phyloP scores from a whole-genome alignment of 441 rosid species.

The Lepidium campestre region DNA sequence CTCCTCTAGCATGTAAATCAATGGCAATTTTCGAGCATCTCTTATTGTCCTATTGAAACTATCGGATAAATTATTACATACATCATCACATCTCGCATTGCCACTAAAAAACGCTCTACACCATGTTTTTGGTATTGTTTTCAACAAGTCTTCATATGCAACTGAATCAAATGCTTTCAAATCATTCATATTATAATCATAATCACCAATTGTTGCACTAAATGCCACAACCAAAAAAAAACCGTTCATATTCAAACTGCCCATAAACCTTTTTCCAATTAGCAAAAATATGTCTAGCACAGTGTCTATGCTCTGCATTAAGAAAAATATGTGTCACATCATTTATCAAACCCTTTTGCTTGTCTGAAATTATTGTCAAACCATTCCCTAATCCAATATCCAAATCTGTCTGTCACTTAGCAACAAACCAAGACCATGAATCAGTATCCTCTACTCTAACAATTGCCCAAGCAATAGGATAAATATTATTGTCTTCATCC shows the following conservation, averaged over 20 bases:
- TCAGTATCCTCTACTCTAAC: not conserved
- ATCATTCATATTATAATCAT: too few relatives aligned
- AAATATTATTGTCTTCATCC: not conserved
- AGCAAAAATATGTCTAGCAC: too few relatives aligned
- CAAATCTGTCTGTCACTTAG: not conserved
- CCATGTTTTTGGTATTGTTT: not conserved
- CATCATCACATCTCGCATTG: not conserved
- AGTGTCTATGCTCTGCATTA: too few relatives aligned
- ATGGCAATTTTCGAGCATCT: not conserved
- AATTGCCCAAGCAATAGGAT: too few relatives aligned
- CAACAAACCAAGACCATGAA: not conserved
- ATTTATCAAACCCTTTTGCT: not conserved
- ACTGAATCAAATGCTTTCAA: too few relatives aligned
- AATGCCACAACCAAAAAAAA: too few relatives aligned
- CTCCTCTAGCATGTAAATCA: not conserved
- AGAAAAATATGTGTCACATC: too few relatives aligned
- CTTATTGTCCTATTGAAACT: not conserved
- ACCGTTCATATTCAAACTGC: too few relatives aligned
- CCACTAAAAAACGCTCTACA: not conserved
- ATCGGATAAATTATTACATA: not conserved
- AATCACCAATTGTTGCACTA: too few relatives aligned
- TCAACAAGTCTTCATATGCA: not conserved
- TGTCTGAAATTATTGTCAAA: not conserved
- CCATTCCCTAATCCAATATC: not conserved
- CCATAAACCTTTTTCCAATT: too few relatives aligned